Evolutionary conservation across 192 early-diverging fungal genomes (phyloP).

Genomic region (Coemansia sp.): DNA sequence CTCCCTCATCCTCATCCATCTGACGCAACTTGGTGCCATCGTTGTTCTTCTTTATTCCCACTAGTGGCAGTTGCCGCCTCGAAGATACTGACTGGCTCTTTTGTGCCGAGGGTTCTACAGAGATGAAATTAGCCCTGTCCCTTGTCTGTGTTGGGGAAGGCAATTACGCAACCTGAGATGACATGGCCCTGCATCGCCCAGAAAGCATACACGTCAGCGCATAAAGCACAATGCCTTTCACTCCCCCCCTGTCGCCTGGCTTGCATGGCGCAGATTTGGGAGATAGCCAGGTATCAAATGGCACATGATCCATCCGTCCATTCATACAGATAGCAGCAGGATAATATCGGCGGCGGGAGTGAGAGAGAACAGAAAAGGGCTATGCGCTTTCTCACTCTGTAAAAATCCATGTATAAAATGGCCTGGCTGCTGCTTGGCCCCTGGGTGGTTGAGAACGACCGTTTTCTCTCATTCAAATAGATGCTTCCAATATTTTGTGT

Average conservation of each 20-base stretch:
- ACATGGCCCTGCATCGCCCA: too few relatives aligned
- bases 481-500: too few relatives aligned
- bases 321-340: neutral
- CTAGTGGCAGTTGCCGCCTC: too few relatives aligned
- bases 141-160: too few relatives aligned
- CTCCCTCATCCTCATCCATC: neutral
- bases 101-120: neutral
- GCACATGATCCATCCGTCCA: slow-evolving; percentile 1
- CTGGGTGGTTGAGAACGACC: too few relatives aligned
- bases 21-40: neutral
- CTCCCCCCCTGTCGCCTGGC: neutral
- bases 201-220: too few relatives aligned
- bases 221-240: neutral
- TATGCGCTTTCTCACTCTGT: neutral
- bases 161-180: neutral
- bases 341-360: neutral
- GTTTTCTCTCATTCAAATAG: too few relatives aligned
- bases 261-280: neutral
- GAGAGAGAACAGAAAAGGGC: neutral
- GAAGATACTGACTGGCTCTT: too few relatives aligned
- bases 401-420: neutral
- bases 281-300: neutral
- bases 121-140: too few relatives aligned
- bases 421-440: neutral
- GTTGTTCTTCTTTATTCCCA: neutral